Percentiles rank a stretch among this genome's conserved stretches.
Conservation (phyloP, 225 moss, liverwort and hornwort species). For the Ulota crispa region DNA sequence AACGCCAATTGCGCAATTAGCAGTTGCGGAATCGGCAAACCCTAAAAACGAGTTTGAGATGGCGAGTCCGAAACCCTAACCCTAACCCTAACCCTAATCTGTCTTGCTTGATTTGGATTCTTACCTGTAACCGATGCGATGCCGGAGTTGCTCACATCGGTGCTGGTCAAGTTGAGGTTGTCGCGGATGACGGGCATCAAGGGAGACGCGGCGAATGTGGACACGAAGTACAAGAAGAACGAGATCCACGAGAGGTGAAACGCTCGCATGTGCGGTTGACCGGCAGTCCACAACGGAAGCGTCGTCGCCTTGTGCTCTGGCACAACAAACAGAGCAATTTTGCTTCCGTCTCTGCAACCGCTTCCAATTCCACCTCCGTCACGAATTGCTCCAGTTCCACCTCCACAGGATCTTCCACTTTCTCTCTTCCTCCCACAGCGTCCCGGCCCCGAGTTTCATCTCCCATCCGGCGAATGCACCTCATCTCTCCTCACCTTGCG, state of each 20-base stretch:
- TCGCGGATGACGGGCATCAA: constrained; percentile 76
- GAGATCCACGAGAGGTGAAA: constrained; percentile 86
- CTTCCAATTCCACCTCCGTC: not conserved
- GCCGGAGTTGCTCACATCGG: constrained; percentile 65
- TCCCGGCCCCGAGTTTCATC: not conserved
- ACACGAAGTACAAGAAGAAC: constrained; percentile 72
- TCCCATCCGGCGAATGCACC: not conserved
- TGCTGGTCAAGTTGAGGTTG: constrained; percentile 54
- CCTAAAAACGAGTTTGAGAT: not conserved
- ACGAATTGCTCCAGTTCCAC: not conserved
- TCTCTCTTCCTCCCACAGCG: not conserved
- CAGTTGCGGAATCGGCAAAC: not conserved
- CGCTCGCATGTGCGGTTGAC: constrained; percentile 71
- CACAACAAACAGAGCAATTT: constrained; percentile 21
- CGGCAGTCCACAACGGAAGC: constrained; percentile 34
- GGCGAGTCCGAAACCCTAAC: no score
- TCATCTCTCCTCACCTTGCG: constrained; percentile 15
- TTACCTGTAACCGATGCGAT: constrained; percentile 55
- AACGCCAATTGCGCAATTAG: not conserved
- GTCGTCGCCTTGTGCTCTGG: constrained; percentile 71
- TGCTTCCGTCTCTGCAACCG: not conserved
- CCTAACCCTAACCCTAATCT: no score
- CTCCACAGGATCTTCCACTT: not conserved
- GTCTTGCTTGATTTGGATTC: not conserved
- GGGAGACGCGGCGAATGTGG: constrained; percentile 78